Base-by-base conservation (phyloP, 2,329 filamentous ascomycete species). In the Neonectria neomacrospora region DNA sequence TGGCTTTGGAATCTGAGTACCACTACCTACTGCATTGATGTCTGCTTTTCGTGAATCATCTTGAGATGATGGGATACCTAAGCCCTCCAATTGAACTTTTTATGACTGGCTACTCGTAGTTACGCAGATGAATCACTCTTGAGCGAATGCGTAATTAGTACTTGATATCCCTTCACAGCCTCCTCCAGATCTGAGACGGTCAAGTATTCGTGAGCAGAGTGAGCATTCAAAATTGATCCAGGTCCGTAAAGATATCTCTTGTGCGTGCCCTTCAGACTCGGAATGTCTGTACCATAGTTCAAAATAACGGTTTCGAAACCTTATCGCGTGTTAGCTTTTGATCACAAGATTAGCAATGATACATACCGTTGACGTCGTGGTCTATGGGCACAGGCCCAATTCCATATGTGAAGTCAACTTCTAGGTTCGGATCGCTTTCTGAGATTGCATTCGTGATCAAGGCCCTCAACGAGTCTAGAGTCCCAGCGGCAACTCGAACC, bases 231-330 rank as follows among this genome's bases (percentile, higher is more conserved):
- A 57, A 97, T 97, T 62, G 81, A 89, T 0, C 87, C 87, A 1
- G 87, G 87, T 0, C 87, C 87, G 72, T 88, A 89, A 2, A 89
- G 79, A 69, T 88, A 89, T 56, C 82, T 83, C 20, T 82, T 87
- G 64, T 91, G 87, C 34, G 87, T 82, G 11, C 91, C 87, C 18
- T 86, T 77, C 30, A 96, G 76, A 70, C 91, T 88, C 0, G 92
- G 91, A n/a, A 96, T 89, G 76, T 97, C 94, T 0, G 94, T 97
- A 7, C 93, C 94, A 73, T 97, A 97, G 73, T 95, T 96, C 11
- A 93, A 91, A 0, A 90, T 88, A 50, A 90, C 86, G 0, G 86
- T 89, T 20, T 94, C 88, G 67, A 97, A 97, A 0, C 91, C 82
- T 80, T 63, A 4, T 45, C 7, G 1, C 1, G 0, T 1, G 12